Percentiles rank a stretch among this genome's conserved stretches.
Evolutionary conservation across 2,329 filamentous ascomycete species (phyloP).

Genomic region (Claviceps fusiformis): DNA sequence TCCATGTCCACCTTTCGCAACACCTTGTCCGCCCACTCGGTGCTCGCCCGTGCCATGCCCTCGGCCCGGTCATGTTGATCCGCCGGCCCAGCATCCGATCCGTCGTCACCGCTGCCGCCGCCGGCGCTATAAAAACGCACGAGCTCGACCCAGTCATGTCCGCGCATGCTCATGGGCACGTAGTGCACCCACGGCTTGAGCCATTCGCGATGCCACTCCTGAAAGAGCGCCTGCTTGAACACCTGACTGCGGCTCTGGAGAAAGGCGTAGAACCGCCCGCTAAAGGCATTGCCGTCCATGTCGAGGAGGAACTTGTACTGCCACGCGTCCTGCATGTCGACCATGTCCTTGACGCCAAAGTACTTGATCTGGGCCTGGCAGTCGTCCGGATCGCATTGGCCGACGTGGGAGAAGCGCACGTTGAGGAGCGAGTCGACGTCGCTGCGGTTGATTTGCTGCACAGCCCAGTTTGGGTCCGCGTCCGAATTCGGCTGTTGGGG

Average conservation of each 20-base stretch:
- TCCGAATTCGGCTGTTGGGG: conserved; percentile 21
- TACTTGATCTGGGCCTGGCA: conserved; percentile 71
- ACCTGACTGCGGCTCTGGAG: conserved; percentile 68
- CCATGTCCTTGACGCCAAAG: conserved; percentile 63
- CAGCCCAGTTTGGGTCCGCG: conserved; percentile 47
- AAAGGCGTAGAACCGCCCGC: conserved; percentile 87
- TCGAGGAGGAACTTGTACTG: conserved; percentile 77
- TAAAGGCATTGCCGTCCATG: conserved; percentile 94
- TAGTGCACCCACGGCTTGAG: conserved; percentile 87
- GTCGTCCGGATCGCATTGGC: conserved; percentile 83
- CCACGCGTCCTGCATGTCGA: conserved; percentile 81
- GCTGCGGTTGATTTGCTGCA: conserved; percentile 49
- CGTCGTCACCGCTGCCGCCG: too few species aligned
- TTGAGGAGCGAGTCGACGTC: conserved; percentile 63
- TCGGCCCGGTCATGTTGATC: neutral
- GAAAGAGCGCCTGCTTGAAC: conserved; percentile 82
- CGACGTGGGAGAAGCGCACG: conserved; percentile 77
- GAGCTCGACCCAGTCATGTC: conserved; percentile 75
- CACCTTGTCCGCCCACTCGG: conserved; percentile 58
- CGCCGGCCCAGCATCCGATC: too few species aligned
- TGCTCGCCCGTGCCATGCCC: conserved; percentile 48
- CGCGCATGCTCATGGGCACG: conserved; percentile 67
- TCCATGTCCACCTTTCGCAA: conserved; percentile 61
- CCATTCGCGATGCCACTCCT: conserved; percentile 95
- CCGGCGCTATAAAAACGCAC: conserved; percentile 53